These are phyloP conservation scores for Linum tenue DNA, from an alignment of 345 rosid species.

Conservation along the genomic window DNA sequence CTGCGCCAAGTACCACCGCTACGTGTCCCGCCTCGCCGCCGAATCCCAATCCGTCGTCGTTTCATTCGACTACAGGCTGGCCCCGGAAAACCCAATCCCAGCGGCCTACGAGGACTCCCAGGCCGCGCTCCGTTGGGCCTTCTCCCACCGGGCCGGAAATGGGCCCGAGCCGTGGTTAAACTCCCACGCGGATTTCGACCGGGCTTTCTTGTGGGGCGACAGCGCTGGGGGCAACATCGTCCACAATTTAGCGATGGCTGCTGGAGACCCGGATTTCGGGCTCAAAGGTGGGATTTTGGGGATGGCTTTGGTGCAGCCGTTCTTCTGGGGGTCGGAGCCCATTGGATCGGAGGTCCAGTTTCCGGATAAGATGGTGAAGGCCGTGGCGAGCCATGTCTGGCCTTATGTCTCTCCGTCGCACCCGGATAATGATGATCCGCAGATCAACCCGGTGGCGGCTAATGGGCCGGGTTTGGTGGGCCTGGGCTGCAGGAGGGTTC, in stretches of 20 bases:
- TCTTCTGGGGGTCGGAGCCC: slow-evolving; percentile 13
- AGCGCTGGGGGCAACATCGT: slow-evolving; percentile 18
- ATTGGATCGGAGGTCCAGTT: too few relatives aligned
- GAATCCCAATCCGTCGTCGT: slow-evolving; percentile 26
- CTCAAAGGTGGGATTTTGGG: slow-evolving; percentile 8
- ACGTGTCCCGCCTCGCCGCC: background rate
- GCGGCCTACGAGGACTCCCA: background rate
- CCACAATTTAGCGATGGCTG: slow-evolving; percentile 13
- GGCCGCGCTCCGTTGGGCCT: slow-evolving; percentile 29
- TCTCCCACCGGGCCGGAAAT: slow-evolving; percentile 9
- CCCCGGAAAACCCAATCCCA: too few relatives aligned
- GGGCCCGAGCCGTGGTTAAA: slow-evolving; percentile 12
- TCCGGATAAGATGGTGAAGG: too few relatives aligned
- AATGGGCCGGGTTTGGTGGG: too few relatives aligned
- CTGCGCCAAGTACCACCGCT: slow-evolving; percentile 23
- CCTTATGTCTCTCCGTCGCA: too few relatives aligned
- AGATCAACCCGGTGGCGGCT: too few relatives aligned
- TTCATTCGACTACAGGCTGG: slow-evolving; percentile 21
- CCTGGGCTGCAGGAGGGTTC: too few relatives aligned
- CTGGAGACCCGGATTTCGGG: slow-evolving; percentile 1
- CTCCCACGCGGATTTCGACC: slow-evolving; percentile 9
- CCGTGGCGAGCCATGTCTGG: too few relatives aligned
- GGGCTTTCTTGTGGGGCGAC: slow-evolving; percentile 10
- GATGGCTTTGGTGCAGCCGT: slow-evolving; percentile 15
- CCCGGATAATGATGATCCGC: too few relatives aligned